A percentile compares a stretch with the other conserved stretches of the same genome.
Evolutionary conservation across 441 rosid genomes (phyloP).

Genomic region (Gossypium trilobum): DNA sequence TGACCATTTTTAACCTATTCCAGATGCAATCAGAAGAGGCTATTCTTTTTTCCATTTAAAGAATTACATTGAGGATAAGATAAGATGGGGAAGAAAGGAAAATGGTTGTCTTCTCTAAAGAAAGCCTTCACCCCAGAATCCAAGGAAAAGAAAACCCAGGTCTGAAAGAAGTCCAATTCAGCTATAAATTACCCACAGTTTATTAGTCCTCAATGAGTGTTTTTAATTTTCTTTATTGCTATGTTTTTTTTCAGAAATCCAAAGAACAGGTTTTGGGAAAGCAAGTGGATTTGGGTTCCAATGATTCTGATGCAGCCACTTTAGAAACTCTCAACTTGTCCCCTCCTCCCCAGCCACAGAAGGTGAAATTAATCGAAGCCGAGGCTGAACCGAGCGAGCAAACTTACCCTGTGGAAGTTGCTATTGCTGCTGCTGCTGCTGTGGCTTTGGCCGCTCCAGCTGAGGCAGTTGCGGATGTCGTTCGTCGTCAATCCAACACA

Average conservation of each 20-base stretch:
- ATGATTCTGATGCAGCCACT: slow-evolving; percentile 30
- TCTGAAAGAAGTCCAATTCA: slow-evolving; percentile 12
- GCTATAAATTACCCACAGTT: too few relatives aligned
- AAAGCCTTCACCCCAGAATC: slow-evolving; percentile 76
- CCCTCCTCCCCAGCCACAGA: slow-evolving; percentile 36
- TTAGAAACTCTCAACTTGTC: slow-evolving; percentile 26
- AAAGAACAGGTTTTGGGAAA: slow-evolving; percentile 50
- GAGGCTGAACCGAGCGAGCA: slow-evolving; percentile 33
- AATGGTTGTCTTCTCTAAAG: slow-evolving; percentile 82
- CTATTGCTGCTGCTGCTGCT: slow-evolving; percentile 11
- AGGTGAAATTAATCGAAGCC: slow-evolving; percentile 40
- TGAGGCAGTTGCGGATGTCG: slow-evolving; percentile 36
- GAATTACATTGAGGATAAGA: slow-evolving; percentile 26
- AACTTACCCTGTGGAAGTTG: slow-evolving; percentile 30
- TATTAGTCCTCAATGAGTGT: background rate
- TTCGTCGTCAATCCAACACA: slow-evolving; percentile 17
- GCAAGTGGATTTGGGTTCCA: slow-evolving; percentile 29
- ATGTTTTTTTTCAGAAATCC: slow-evolving; percentile 33
- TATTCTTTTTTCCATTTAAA: background rate
- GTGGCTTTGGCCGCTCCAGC: slow-evolving; percentile 27
- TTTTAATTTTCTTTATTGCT: background rate
- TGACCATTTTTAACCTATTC: background rate
- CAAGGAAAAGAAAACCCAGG: slow-evolving; percentile 58
- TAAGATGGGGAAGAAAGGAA: slow-evolving; percentile 84
- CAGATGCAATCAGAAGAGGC: too few relatives aligned